Conservation (phyloP, 2,329 filamentous ascomycete genomes). For the Pseudopithomyces maydicus region DNA sequence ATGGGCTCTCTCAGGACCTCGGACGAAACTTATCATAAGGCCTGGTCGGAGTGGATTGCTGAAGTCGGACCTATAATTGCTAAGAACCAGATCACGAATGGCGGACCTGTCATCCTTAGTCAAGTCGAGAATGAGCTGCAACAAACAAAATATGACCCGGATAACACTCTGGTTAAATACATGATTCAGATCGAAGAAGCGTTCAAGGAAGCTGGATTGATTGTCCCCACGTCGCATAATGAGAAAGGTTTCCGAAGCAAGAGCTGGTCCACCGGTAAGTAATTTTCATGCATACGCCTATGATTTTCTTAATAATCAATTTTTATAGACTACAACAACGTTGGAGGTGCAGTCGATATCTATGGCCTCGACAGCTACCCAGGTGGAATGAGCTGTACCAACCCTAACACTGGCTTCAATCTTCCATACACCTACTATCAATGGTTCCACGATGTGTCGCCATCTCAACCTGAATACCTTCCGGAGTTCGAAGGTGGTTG, state of each 20-base stretch:
- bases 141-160: slow-evolving; percentile 49
- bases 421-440: slow-evolving; percentile 60
- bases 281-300: too few relatives aligned
- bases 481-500: slow-evolving; percentile 61
- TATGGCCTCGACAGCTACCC: slow-evolving; percentile 57
- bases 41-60: slow-evolving; percentile 56
- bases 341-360: slow-evolving; percentile 60
- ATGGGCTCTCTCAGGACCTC: slow-evolving; percentile 51
- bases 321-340: slow-evolving; percentile 57
- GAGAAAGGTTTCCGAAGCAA: slow-evolving; percentile 56
- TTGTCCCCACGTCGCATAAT: slow-evolving; percentile 57
- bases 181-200: slow-evolving; percentile 58
- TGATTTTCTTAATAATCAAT: too few relatives aligned
- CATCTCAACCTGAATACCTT: slow-evolving; percentile 58
- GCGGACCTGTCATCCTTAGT: slow-evolving; percentile 57
- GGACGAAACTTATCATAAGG: slow-evolving; percentile 50
- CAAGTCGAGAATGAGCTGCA: slow-evolving; percentile 62
- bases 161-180: slow-evolving; percentile 55
- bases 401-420: slow-evolving; percentile 55
- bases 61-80: slow-evolving; percentile 55
- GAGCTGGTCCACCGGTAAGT: slow-evolving; percentile 51
- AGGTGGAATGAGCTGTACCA: slow-evolving; percentile 56
- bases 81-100: slow-evolving; percentile 56
- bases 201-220: slow-evolving; percentile 53
- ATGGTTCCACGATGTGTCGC: slow-evolving; percentile 62